Evolutionary conservation across 2,329 filamentous ascomycete genomes (phyloP), one percentile per base, ranked within the genome.

Genomic region (Metarhizium robertsii): DNA sequence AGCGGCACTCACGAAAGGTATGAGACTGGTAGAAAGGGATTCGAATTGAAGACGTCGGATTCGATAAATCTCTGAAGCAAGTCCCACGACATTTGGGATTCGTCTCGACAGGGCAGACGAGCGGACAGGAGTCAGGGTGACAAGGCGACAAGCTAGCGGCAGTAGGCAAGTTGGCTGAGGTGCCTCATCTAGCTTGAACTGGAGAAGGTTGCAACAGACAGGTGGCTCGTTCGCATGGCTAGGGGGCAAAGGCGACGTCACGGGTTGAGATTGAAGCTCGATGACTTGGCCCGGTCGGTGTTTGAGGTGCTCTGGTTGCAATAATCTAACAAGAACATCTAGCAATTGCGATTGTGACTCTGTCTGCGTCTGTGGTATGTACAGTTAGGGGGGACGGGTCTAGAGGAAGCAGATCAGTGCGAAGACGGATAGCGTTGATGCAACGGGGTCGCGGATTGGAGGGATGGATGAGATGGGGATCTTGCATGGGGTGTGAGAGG

Each of bases 41-140:
- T 87, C 75, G 88, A 86, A 78, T 92, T 92, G 80, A 94, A 94
- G 78, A 94, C 88, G 79, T 94, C 89, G 77, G 87, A 91, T 81
- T 92, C 88, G 78, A 94, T 85, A 83, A 92, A 92, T 74, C 89
- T 85, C 79, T 90, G 87, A 71, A 94, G 81, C 77, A 94, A 79
- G 78, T 92, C 87, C 88, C 88, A 92, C 77, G 85, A 87, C 85
- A 86, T 86, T 77, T 72, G 59, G 64, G 65, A 43, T 32, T 55
- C 6, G 20, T 48, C 43, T 53, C 53, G 11, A 46, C 7, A 20
- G 14, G 42, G 42, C 42, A 45, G 42, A 20, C 3, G n/a, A 20
- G n/a, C 42, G n/a, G 42, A 10, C 16, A 46, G 25, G 36, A 6
- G 14, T 25, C 25, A 25, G 25, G 25, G 25, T 25, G 25, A n/a